A percentile compares a stretch with the other conserved stretches of the same genome.
phyloP scores from a whole-genome alignment of 306 rosid genomes.

The Vachellia pachyceras region DNA sequence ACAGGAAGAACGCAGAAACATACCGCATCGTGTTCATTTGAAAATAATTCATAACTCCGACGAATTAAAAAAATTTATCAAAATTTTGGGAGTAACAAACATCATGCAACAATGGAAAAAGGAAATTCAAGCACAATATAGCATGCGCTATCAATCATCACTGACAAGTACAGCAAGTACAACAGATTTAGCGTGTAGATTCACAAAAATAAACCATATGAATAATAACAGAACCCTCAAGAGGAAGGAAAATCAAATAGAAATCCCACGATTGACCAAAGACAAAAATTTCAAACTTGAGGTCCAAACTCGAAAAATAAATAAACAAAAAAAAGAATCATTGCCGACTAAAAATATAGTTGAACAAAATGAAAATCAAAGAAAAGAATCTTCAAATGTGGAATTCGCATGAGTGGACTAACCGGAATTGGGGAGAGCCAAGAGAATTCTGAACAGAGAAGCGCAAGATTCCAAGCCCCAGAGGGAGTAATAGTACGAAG shows the following conservation, averaged over 20 bases:
- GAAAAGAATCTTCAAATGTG: neutral
- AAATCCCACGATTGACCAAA: conserved; percentile 14
- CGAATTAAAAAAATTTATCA: neutral
- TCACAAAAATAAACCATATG: neutral
- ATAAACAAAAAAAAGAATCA: conserved; percentile 28
- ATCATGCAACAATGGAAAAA: conserved; percentile 1
- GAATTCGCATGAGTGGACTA: conserved; percentile 24
- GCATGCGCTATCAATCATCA: conserved; percentile 8
- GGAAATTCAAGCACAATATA: neutral
- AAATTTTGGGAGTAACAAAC: conserved; percentile 5
- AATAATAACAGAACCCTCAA: conserved; percentile 26
- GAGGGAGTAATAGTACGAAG: conserved; percentile 1
- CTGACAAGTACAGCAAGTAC: conserved; percentile 13
- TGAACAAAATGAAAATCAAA: neutral
- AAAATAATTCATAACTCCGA: neutral
- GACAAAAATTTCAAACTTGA: conserved; percentile 31
- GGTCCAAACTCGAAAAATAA: conserved; percentile 16
- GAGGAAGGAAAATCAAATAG: conserved; percentile 10
- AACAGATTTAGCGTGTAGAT: neutral
- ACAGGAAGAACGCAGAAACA: conserved; percentile 19
- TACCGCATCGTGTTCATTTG: conserved; percentile 4
- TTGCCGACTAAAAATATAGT: neutral
- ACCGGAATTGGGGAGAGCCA: conserved; percentile 14
- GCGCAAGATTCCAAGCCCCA: conserved; percentile 36
- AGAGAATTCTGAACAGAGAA: conserved; percentile 27